Conservation (phyloP, 2,329 filamentous ascomycete species). For the Apiospora marii region DNA sequence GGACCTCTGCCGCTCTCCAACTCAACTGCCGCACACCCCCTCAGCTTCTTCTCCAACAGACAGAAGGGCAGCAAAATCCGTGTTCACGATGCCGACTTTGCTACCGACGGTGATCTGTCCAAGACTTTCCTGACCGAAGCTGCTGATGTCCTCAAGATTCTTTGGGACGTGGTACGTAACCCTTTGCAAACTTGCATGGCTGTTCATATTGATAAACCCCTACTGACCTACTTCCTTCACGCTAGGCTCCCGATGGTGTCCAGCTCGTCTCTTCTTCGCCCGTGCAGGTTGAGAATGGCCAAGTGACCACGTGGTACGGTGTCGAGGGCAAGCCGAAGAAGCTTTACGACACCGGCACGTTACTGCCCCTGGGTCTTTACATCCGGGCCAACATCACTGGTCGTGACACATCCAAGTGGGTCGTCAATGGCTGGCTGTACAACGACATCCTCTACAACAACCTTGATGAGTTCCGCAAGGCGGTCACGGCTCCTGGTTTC, state of each 20-base stretch:
- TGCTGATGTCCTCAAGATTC: slow-evolving; percentile 8
- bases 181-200: neutral
- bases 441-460: slow-evolving; percentile 60
- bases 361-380: slow-evolving; percentile 55
- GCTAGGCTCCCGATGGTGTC: neutral
- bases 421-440: slow-evolving; percentile 61
- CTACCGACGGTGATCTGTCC: neutral
- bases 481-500: slow-evolving; percentile 52
- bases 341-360: slow-evolving; percentile 46
- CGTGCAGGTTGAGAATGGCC: slow-evolving; percentile 13
- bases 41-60: slow-evolving; percentile 14
- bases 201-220: neutral
- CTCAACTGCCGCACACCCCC: neutral
- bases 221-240: neutral
- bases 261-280: slow-evolving; percentile 11
- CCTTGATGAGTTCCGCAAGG: slow-evolving; percentile 55
- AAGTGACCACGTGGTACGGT: slow-evolving; percentile 7
- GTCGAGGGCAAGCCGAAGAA: slow-evolving; percentile 11
- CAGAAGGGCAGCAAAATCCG: slow-evolving; percentile 12
- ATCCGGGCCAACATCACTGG: slow-evolving; percentile 57
- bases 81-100: slow-evolving; percentile 13
- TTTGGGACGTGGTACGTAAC: neutral
- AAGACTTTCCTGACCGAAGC: neutral
- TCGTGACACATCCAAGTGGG: slow-evolving; percentile 59
- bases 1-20: slow-evolving; percentile 9